phyloP scores from a whole-genome alignment of 495 filamentous ascomycete genomes.

The Lichenothelia convexa region DNA sequence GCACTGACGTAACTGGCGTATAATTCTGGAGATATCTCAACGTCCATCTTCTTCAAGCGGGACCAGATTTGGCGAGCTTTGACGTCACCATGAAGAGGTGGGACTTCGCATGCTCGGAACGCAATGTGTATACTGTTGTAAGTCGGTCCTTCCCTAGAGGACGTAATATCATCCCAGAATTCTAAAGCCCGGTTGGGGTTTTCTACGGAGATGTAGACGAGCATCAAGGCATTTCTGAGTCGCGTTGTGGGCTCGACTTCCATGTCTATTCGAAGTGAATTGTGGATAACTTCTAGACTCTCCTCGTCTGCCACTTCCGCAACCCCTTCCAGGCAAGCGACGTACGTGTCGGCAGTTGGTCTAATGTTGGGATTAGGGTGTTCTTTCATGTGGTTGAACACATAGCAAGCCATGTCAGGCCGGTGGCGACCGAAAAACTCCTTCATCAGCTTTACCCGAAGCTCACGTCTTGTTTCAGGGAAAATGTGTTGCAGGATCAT shows the following conservation, averaged over 20 bases:
- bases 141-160: conserved; percentile 62
- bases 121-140: conserved; percentile 60
- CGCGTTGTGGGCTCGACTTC: conserved; percentile 57
- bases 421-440: conserved; percentile 60
- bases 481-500: conserved; percentile 58
- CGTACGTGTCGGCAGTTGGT: conserved; percentile 57
- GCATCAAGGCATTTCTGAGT: conserved; percentile 68
- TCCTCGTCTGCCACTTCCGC: conserved; percentile 39
- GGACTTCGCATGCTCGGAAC: conserved; percentile 52
- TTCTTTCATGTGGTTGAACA: conserved; percentile 80
- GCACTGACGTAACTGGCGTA: conserved; percentile 59
- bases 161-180: conserved; percentile 66
- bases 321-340: conserved; percentile 56
- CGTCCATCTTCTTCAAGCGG: conserved; percentile 53
- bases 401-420: conserved; percentile 61
- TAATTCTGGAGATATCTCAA: conserved; percentile 52
- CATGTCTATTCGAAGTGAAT: conserved; percentile 81
- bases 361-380: conserved; percentile 34
- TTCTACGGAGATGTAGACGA: conserved; percentile 55
- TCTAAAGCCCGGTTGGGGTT: conserved; percentile 43
- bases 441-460: conserved; percentile 59
- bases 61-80: conserved; percentile 57
- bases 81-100: conserved; percentile 37
- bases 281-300: conserved; percentile 56
- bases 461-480: conserved; percentile 43